Evolutionary conservation across 2,329 filamentous ascomycete genomes (phyloP), one percentile per base, ranked within the genome.

Genomic region (Epicoccum sorghinum): DNA sequence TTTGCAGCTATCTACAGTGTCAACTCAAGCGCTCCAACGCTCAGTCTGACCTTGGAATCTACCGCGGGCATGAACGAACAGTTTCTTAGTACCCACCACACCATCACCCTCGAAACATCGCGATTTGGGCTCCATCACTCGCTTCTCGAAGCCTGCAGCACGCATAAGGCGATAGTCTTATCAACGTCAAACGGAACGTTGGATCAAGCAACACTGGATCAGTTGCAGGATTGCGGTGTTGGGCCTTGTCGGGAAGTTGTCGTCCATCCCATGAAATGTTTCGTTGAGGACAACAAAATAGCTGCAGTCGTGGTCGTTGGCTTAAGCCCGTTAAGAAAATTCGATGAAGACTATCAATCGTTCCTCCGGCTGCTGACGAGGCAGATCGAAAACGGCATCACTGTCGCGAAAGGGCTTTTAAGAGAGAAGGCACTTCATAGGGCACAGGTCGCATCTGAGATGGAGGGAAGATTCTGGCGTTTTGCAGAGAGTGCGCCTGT

Each of bases 401-500:
- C 82, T 92, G 72, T 48, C 18, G 89, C 89, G 1, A 92, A 89
- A 0, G 89, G 91, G 0, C 88, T 92, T 0, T 74, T 92, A 3
- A 92, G 91, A 52, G 89, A 92, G 68, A 89, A 92, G 61, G 90
- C 93, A 68, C 91, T 93, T 58, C 83, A 83, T 53, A 82, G 88
- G 53, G 88, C 89, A 1, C 86, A 90, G 70, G 81, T 81, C 61
- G 89, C 89, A 0, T 89, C 89, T 18, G 85, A 84, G 47, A 78
- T 91, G 27, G 90, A 93, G 70, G 87, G 87, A 40, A 87, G 88
- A 53, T 93, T 93, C 69, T 90, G 88, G 1, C 82, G 89, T 36
- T 91, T 93, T 87, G 89, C 89, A 5, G 89, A 92, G 66, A 90
- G 91, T 58, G 88, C 89, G 0, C 90, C 90, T 0, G 89, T 93